A percentile compares a stretch with the other conserved stretches of the same genome.
Conservation (phyloP, 139 green algal species). For the Protoeuglena noctilucae region DNA sequence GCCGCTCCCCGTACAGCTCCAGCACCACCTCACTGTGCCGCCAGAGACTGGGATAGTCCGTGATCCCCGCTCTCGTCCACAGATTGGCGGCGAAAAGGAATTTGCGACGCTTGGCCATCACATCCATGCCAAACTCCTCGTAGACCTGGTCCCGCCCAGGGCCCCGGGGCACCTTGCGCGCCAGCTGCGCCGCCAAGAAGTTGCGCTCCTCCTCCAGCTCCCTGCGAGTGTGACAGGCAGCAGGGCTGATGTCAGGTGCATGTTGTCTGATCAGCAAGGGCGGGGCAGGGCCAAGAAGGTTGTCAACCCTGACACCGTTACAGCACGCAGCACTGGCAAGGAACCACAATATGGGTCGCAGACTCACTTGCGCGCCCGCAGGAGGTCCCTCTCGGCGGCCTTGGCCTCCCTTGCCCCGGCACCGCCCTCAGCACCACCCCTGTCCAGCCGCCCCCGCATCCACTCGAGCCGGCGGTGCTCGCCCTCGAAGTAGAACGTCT, state of each 20-base stretch:
- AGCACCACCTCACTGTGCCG: background rate
- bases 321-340: background rate
- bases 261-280: too few species aligned
- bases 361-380: slow-evolving; percentile 8
- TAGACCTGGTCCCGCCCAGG: slow-evolving; percentile 27
- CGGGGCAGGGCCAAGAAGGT: too few species aligned
- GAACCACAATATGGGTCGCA: background rate
- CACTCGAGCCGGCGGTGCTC: slow-evolving; percentile 20
- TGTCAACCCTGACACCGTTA: background rate
- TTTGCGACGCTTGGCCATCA: slow-evolving; percentile 35
- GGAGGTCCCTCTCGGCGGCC: slow-evolving; percentile 10
- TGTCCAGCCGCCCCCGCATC: slow-evolving; percentile 4
- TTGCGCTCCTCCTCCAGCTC: slow-evolving; percentile 31
- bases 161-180: slow-evolving; percentile 18
- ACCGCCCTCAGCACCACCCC: background rate
- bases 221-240: background rate
- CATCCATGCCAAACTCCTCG: slow-evolving; percentile 21
- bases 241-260: too few species aligned
- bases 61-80: too few species aligned
- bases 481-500: slow-evolving; percentile 42
- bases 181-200: slow-evolving; percentile 29
- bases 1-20: background rate
- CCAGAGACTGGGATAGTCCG: too few species aligned
- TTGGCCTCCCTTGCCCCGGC: background rate
- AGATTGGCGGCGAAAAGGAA: background rate